Base-by-base conservation (phyloP, 805 yeast genomes). In the Zygosaccharomyces bisporus region DNA sequence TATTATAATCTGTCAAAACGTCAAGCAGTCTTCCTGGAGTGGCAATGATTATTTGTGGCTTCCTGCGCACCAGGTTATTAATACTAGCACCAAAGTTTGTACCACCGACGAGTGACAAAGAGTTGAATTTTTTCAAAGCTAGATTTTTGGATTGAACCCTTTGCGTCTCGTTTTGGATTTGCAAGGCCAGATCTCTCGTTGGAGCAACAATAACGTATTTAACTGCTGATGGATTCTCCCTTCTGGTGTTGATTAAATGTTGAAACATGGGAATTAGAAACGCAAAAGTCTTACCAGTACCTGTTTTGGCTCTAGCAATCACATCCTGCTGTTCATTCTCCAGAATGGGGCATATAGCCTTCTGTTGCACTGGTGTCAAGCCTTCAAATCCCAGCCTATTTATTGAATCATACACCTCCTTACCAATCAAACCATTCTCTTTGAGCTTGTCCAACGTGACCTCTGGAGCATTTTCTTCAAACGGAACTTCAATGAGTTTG, bases 271-370 rank as follows among this genome's bases (percentile, higher is more conserved):
- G 96, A 34, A 90, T 71, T 48, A 90, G 83, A 63, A 87, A 89
- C 0, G 96, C 95, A 50, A 86, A 79, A 0, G 97, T 89, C 64
- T 89, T 89, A 58, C 97, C 97, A 2, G 97, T 89, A 62, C 97
- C 97, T 3, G 97, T 89, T 63, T 87, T 87, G 20, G 97, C 96
- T 57, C 95, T 75, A 30, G 88, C 89, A 17, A 89, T 87, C 34
- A 87, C 71, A 24, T 70, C 67, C 21, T 49, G 50, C 13, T 71
- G 63, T n/a, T 74, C 69, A 31, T 71, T 69, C 12, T 69, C 57
- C 31, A 84, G 66, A 33, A 79, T 72, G 17, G 86, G 83, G 38
- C 73, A 68, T 35, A 85, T 72, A 9, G 89, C 71, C 52, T 73
- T 69, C 45, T 76, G 75, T 61, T 86, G 95, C 21, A 85, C 91